Conservation (phyloP, 2,329 filamentous ascomycete species). For the Clarireedia hainanense region DNA sequence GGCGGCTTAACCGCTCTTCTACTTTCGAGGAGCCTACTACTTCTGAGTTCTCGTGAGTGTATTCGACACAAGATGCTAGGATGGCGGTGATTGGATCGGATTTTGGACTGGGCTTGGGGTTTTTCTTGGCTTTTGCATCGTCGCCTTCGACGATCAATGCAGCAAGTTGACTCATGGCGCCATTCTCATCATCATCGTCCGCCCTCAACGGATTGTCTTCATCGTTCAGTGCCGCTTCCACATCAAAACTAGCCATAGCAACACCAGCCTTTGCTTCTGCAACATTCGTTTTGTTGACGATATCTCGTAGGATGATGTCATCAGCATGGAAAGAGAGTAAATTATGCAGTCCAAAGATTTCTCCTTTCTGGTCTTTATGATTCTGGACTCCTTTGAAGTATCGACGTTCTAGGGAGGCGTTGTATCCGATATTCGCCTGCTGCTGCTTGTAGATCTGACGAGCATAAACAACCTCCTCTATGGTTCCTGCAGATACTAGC, state of each 20-base stretch:
- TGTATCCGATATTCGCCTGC: conserved; percentile 96
- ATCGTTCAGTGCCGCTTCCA: conserved; percentile 51
- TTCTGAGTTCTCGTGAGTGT: conserved; percentile 94
- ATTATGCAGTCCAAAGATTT: conserved; percentile 87
- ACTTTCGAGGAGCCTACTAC: conserved; percentile 87
- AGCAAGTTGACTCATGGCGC: conserved; percentile 66
- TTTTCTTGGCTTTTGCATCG: conserved; percentile 32
- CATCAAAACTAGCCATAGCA: conserved; percentile 66
- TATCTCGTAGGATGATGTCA: conserved; percentile 78
- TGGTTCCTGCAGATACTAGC: conserved; percentile 81
- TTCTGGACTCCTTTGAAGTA: conserved; percentile 96
- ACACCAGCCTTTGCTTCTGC: conserved; percentile 87
- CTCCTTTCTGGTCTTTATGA: conserved; percentile 72
- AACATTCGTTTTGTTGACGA: conserved; percentile 97
- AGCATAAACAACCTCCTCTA: conserved; percentile 96
- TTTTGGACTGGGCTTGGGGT: conserved; percentile 35
- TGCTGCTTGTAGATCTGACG: conserved; percentile 98
- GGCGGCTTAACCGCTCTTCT: conserved; percentile 75
- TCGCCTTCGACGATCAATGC: conserved; percentile 46
- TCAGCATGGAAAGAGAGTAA: conserved; percentile 76
- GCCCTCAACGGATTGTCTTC: conserved; percentile 37
- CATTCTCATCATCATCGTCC: conserved; percentile 44
- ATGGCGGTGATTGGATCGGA: conserved; percentile 82
- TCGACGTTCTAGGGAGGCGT: conserved; percentile 79
- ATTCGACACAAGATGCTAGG: conserved; percentile 79